A percentile compares a stretch with the other conserved stretches of the same genome.
Conservation (phyloP, 2,329 filamentous ascomycete species). For the Grosmannia huntii region DNA sequence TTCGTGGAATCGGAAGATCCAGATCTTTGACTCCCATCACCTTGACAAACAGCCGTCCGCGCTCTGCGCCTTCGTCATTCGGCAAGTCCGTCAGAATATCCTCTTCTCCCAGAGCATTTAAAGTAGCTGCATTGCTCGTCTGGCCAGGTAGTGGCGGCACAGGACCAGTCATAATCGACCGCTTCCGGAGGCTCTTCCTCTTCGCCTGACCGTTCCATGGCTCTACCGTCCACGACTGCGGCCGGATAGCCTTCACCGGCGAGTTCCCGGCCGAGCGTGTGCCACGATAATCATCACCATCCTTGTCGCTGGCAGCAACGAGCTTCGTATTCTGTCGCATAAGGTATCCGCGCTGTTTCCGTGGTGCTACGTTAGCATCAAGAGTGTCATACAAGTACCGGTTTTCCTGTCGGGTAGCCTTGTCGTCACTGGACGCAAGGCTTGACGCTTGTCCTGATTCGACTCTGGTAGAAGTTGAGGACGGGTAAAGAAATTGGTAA, state of each 20-base stretch:
- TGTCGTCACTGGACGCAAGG: constrained; percentile 5
- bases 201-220: constrained; percentile 83
- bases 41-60: constrained; percentile 90
- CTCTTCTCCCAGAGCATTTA: constrained; percentile 58
- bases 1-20: constrained; percentile 79
- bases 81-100: constrained; percentile 43
- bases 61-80: constrained; percentile 68
- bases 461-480: background rate
- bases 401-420: background rate
- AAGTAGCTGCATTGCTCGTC: constrained; percentile 59
- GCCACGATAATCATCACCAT: constrained; percentile 40
- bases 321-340: constrained; percentile 99
- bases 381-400: constrained; percentile 12
- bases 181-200: constrained; percentile 50
- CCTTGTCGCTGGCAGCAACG: constrained; percentile 77
- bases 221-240: constrained; percentile 91
- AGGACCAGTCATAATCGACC: constrained; percentile 42
- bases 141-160: constrained; percentile 80
- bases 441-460: constrained; percentile 33
- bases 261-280: constrained; percentile 54
- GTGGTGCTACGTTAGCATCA: constrained; percentile 51
- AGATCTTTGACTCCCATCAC: constrained; percentile 97
- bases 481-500: constrained; percentile 25
- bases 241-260: constrained; percentile 62
- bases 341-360: constrained; percentile 84